A percentile compares a stretch with the other conserved stretches of the same genome.
Conservation (phyloP, 2,329 filamentous ascomycete species). For the Periconia sp. region DNA sequence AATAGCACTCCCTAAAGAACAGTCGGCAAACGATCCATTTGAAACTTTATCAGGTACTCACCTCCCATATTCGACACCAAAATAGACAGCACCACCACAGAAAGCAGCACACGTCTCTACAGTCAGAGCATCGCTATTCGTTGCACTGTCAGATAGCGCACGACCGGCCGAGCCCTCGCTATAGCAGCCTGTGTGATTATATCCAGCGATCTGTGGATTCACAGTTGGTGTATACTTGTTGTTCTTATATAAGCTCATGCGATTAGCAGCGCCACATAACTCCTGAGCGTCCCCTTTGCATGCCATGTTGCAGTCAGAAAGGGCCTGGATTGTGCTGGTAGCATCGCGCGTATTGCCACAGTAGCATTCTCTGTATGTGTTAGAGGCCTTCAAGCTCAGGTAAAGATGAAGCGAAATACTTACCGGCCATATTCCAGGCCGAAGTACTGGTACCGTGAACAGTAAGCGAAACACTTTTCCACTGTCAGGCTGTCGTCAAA, state of each 20-base stretch:
- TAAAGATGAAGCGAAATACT: neutral
- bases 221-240: slow-evolving; percentile 37
- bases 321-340: slow-evolving; percentile 13
- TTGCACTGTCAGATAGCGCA: slow-evolving; percentile 39
- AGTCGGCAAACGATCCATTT: neutral
- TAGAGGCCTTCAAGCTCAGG: neutral
- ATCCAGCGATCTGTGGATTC: slow-evolving; percentile 24
- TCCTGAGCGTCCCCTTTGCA: slow-evolving; percentile 24
- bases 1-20: slow-evolving; percentile 23
- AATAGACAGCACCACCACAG: slow-evolving; percentile 34
- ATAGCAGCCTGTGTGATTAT: slow-evolving; percentile 49
- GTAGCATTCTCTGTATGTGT: slow-evolving; percentile 20
- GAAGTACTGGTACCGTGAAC: slow-evolving; percentile 26
- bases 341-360: slow-evolving; percentile 23
- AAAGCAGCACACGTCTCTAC: slow-evolving; percentile 46
- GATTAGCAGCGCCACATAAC: slow-evolving; percentile 23
- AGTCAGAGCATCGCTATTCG: slow-evolving; percentile 38
- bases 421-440: slow-evolving; percentile 26
- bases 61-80: slow-evolving; percentile 42
- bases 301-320: slow-evolving; percentile 29
- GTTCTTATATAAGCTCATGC: slow-evolving; percentile 45
- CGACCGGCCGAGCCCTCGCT: slow-evolving; percentile 36
- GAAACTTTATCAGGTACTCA: too few species aligned
- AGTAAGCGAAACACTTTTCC: slow-evolving; percentile 27
- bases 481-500: slow-evolving; percentile 24